These are phyloP conservation scores for Wickerhamomyces chaumierensis DNA, from an alignment of 805 yeast genomes.

Conservation along the genomic window DNA sequence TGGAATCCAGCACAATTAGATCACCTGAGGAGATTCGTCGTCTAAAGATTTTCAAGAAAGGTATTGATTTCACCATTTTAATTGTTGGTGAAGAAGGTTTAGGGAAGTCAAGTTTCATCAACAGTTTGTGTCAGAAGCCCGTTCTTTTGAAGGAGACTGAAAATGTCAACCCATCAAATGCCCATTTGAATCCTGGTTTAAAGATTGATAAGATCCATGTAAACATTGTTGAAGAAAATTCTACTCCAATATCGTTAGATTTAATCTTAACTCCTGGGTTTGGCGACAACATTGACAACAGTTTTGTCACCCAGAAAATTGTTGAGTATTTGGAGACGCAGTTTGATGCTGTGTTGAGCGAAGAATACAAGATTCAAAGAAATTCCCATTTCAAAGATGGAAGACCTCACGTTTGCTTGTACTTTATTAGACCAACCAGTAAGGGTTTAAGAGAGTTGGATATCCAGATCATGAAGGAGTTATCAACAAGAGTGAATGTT, in stretches of 20 bases:
- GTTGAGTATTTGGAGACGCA: slow-evolving; percentile 56
- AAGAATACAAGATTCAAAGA: slow-evolving; percentile 65
- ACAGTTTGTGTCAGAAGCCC: slow-evolving; percentile 47
- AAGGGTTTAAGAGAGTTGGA: slow-evolving; percentile 66
- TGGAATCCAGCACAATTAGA: background rate
- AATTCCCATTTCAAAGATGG: slow-evolving; percentile 62
- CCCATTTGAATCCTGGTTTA: slow-evolving; percentile 25
- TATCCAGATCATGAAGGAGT: slow-evolving; percentile 52
- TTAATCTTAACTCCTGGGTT: slow-evolving; percentile 67
- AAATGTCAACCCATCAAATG: slow-evolving; percentile 19
- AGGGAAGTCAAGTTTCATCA: slow-evolving; percentile 66
- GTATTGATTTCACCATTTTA: slow-evolving; percentile 54
- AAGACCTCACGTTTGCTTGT: slow-evolving; percentile 68
- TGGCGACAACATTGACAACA: slow-evolving; percentile 66
- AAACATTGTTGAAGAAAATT: slow-evolving; percentile 46
- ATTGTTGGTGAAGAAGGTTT: slow-evolving; percentile 65
- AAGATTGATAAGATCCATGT: slow-evolving; percentile 38
- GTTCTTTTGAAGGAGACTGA: slow-evolving; percentile 22
- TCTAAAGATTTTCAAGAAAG: slow-evolving; percentile 51
- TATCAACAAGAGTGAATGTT: slow-evolving; percentile 67
- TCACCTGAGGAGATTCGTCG: slow-evolving; percentile 35
- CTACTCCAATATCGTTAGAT: slow-evolving; percentile 40
- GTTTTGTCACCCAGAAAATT: slow-evolving; percentile 34
- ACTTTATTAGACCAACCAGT: slow-evolving; percentile 62
- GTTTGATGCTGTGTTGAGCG: slow-evolving; percentile 60